A percentile compares a stretch with the other conserved stretches of the same genome.
Evolutionary conservation across 139 green algal species (phyloP).

Genomic region (Parachlorella kessleri): DNA sequence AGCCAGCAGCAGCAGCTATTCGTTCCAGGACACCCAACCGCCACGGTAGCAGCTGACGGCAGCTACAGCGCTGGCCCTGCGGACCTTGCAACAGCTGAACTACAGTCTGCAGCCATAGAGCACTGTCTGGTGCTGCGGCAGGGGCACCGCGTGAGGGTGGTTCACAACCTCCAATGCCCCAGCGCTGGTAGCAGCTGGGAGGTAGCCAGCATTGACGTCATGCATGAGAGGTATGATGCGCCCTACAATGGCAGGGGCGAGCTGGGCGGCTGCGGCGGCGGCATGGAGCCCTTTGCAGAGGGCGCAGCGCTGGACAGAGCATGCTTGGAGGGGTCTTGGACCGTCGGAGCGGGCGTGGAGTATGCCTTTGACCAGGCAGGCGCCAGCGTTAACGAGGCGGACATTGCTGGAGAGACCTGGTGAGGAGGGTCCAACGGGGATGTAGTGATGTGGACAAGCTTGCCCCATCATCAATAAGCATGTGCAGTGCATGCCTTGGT

Average conservation of each 20-base stretch:
- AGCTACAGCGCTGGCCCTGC: conserved; percentile 30
- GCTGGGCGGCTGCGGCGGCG: conserved; percentile 61
- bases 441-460: too few species aligned
- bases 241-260: conserved; percentile 53
- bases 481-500: too few species aligned
- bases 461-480: too few species aligned
- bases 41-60: conserved; percentile 23
- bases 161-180: conserved; percentile 45
- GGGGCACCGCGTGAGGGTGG: conserved; percentile 39
- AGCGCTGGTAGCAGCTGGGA: conserved; percentile 34
- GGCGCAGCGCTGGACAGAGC: too few species aligned
- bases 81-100: conserved; percentile 7
- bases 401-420: too few species aligned
- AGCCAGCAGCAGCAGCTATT: conserved; percentile 21
- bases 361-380: too few species aligned
- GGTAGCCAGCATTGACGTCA: conserved; percentile 42
- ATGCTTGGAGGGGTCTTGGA: too few species aligned
- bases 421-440: too few species aligned
- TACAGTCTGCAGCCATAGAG: not conserved
- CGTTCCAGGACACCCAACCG: not conserved
- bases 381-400: too few species aligned
- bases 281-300: conserved; percentile 46
- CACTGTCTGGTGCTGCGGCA: conserved; percentile 17
- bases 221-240: conserved; percentile 51
- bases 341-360: too few species aligned